Evolutionary conservation across 345 rosid species (phyloP).

Genomic region (Pugionium dolabratum): DNA sequence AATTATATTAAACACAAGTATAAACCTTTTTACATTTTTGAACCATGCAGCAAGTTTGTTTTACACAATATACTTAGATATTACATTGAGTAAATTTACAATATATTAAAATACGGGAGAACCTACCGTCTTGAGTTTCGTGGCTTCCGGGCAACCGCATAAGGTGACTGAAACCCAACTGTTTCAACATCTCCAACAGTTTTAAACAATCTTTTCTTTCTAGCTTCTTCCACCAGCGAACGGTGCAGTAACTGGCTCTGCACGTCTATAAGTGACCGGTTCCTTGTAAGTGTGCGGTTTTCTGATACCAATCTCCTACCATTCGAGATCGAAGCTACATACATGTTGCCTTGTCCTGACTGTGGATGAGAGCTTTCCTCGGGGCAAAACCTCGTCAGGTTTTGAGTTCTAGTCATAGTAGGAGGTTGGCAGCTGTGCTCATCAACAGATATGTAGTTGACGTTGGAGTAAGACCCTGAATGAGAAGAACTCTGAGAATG

Average conservation of each 20-base stretch:
- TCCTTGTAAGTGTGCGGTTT: constrained; percentile 51
- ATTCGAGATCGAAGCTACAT: constrained; percentile 46
- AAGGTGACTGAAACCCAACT: constrained; percentile 69
- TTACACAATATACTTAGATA: neutral
- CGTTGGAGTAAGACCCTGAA: constrained; percentile 60
- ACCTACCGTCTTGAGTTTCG: constrained; percentile 36
- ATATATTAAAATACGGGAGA: neutral
- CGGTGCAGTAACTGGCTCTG: constrained; percentile 62
- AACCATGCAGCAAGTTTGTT: constrained; percentile 20
- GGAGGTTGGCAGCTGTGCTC: constrained; percentile 46
- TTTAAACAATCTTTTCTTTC: constrained; percentile 57
- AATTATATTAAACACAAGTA: constrained; percentile 23
- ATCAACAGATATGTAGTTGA: constrained; percentile 52
- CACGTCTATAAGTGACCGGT: constrained; percentile 64
- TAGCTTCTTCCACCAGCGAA: constrained; percentile 63
- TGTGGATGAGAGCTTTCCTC: constrained; percentile 42
- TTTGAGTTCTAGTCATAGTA: constrained; percentile 36
- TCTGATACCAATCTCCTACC: constrained; percentile 35
- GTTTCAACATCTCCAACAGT: constrained; percentile 76
- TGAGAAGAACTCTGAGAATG: constrained; percentile 65
- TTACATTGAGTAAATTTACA: constrained; percentile 2
- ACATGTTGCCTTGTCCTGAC: constrained; percentile 43
- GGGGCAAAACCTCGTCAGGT: constrained; percentile 58
- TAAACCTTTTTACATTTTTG: constrained; percentile 16
- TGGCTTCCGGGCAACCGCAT: constrained; percentile 42